Percentiles rank a stretch among this genome's conserved stretches.
Evolutionary conservation across 225 moss, liverwort and hornwort species (phyloP).

Genomic region (Marchantia paleacea): DNA sequence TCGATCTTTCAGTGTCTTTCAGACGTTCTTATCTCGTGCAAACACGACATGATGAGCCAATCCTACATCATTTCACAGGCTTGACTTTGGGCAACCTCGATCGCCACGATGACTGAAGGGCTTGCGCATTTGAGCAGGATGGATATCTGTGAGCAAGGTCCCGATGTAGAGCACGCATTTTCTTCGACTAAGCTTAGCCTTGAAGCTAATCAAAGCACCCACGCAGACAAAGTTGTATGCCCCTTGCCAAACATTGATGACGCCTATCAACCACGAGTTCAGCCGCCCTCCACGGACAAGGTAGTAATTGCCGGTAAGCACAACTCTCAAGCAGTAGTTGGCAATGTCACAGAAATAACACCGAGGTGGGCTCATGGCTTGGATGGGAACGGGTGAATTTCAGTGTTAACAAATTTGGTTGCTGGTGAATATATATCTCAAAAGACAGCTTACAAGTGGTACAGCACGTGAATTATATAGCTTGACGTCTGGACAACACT

Average conservation of each 20-base stretch:
- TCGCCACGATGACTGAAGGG: constrained; percentile 12
- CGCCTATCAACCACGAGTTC: constrained; percentile 3
- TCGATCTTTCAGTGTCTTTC: too few relatives aligned
- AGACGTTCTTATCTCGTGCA: too few relatives aligned
- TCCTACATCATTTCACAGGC: too few relatives aligned
- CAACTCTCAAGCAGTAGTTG: not conserved
- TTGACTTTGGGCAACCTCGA: too few relatives aligned
- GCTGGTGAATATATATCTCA: not conserved
- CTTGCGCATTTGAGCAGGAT: not conserved
- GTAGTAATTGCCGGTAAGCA: constrained; percentile 27
- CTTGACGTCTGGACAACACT: not conserved
- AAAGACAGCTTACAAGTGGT: not conserved
- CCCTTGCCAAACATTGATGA: constrained; percentile 2
- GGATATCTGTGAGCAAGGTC: constrained; percentile 14
- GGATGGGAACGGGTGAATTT: not conserved
- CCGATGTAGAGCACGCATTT: not conserved
- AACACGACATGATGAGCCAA: too few relatives aligned
- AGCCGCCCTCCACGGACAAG: constrained; percentile 24
- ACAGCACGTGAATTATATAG: not conserved
- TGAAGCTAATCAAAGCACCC: not conserved
- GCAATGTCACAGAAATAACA: not conserved
- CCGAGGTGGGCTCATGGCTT: not conserved
- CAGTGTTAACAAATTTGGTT: not conserved
- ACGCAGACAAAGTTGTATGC: not conserved
- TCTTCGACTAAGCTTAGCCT: not conserved